phyloP scores from a whole-genome alignment of 805 yeast species.

The Wickerhamomyces xylosicus region DNA sequence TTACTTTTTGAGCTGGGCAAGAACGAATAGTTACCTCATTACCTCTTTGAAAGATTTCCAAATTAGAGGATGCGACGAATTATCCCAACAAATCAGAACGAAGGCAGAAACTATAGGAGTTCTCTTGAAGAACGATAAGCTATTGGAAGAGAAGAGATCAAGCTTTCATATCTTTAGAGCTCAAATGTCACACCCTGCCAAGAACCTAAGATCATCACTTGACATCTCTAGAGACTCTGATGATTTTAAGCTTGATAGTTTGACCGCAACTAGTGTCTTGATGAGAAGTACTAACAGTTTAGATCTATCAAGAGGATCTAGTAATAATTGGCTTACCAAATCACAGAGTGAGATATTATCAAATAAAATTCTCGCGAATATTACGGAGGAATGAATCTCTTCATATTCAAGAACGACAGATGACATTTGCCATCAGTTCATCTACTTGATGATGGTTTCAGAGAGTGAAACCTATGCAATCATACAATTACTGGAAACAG shows the following conservation, averaged over 20 bases:
- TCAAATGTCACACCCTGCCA: conserved; percentile 32
- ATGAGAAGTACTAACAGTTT: conserved; percentile 18
- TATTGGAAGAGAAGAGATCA: conserved; percentile 29
- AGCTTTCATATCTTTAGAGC: conserved; percentile 29
- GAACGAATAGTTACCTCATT: conserved; percentile 26
- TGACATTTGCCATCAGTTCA: no score
- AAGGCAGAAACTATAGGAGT: conserved; percentile 26
- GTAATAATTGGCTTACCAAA: not conserved
- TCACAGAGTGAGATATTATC: conserved; percentile 3
- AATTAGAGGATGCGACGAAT: conserved; percentile 16
- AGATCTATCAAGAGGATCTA: conserved; percentile 17
- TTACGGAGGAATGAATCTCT: conserved; percentile 15
- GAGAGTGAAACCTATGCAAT: no score
- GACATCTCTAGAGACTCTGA: conserved; percentile 11
- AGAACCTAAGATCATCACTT: conserved; percentile 18
- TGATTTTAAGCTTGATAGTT: conserved; percentile 4
- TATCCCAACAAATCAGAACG: conserved; percentile 25
- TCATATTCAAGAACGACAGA: no score
- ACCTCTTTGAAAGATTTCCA: conserved; percentile 21
- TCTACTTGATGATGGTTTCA: no score
- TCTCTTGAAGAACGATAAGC: conserved; percentile 22
- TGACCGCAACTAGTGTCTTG: not conserved
- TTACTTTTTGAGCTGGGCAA: conserved; percentile 38
- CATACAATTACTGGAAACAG: no score
- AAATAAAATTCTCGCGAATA: conserved; percentile 11